Base-by-base conservation (phyloP, 805 yeast species). In the Saccharomyces mikatae region DNA sequence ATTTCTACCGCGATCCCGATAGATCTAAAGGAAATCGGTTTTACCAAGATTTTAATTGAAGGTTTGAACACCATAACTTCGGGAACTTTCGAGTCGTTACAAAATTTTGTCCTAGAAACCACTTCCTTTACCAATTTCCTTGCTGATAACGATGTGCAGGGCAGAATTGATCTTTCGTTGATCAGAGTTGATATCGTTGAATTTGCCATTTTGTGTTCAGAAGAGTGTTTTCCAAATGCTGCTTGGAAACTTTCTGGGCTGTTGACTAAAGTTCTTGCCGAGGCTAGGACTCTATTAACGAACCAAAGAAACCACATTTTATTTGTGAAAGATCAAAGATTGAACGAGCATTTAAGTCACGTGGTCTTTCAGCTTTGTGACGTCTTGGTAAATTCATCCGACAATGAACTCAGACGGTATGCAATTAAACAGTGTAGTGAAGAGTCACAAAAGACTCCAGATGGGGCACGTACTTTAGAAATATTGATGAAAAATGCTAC, bases 321-420 rank as follows among this genome's bases (percentile, higher is more conserved):
- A 2, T 17, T 54, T 5, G 59, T 47, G 13, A 47, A 57, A 5
- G 54, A 51, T 26, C 47, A 56, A 21, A 52, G 56, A 27, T 54
- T 52, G 14, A 60, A 54, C 14, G 60, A 61, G 31, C 58, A 60
- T 46, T 50, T 66, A 29, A 66, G 70, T 49, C 58, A 53, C 1
- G 47, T 56, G 1, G 68, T 62, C 5, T 67, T 64, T 57, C 67
- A 62, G 47, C 59, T 64, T 22, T 63, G 70, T 47, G 65, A 62
- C 29, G 53, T 66, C 22, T 54, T 58, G 47, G 36, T 66, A 2
- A 55, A 51, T 26, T 54, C 64, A 2, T 58, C 70, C 0, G 69
- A 65, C 27, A 65, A 65, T 41, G 71, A 68, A 54, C 47, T 62
- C 17, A 49, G 57, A 17, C 58, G 71, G 54, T 57, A 51, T 53